Base-by-base conservation (phyloP, 176 grass and related monocot species). In the Eleusine coracana region DNA sequence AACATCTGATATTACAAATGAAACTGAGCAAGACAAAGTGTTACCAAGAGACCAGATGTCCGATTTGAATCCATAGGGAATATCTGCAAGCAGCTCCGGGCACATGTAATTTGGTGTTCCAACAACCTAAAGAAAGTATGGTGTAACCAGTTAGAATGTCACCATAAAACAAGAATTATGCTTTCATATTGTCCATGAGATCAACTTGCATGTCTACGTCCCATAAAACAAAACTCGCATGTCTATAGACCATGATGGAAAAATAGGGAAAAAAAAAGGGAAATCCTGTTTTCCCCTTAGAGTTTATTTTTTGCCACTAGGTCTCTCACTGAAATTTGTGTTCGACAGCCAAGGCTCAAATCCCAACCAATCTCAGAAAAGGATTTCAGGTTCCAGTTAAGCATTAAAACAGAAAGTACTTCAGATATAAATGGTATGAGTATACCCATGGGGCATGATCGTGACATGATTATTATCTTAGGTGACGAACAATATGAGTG, bases 51-150 rank as follows among this genome's bases (percentile, higher is more conserved):
- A 99, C 97, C 97, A 99, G 52, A 99, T 99, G 51, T 99, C 97
- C 49, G 97, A 99, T 79, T 99, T 99, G 74, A 96, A 99, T 71
- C 97, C 97, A 52, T 99, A 99, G 8, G 97, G 97, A 85, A 99
- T 99, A 79, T 96, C 97, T 54, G 97, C 86, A 85, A 99, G 93
- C 46, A 99, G 82, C 82, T 99, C 97, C 13, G 97, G 97, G 72
- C 97, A 99, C 97, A 99, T 99, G 79, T 99, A 99, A 87, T 99
- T 99, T 70, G 97, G 97, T 63, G 97, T 99, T 80, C 97, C 93
- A 11, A 99, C 97, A 31, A 99, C 97, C 93, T 99, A 90, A 93
- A 82, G 10, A 29, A 88, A 78, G 1, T 11, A 39, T 3, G 4
- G 11, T 68, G 10, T 16, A 4, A 6, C 64, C 74, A 86, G 31